Conservation (phyloP, 176 grass and related monocot species). For the Rhynchospora breviuscula region DNA sequence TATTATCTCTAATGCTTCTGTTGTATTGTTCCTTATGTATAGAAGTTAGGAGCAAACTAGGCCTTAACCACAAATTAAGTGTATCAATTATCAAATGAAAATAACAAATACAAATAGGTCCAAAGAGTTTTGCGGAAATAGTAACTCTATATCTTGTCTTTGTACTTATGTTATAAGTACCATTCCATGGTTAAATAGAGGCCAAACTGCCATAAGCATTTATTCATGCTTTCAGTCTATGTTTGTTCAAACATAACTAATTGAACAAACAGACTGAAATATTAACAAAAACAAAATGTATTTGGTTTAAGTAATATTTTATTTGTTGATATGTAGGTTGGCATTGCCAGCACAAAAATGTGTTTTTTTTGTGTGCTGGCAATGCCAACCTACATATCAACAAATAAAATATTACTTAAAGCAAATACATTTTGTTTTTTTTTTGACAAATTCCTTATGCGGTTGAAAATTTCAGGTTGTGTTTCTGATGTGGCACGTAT, state of each 20-base stretch:
- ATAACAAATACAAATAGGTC: not conserved
- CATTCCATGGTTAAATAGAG: not conserved
- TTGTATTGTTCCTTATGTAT: not conserved
- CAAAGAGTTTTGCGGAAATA: not conserved
- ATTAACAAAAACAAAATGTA: not conserved
- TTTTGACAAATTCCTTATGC: not conserved
- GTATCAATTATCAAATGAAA: not conserved
- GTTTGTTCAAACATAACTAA: no score
- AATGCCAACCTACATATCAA: not conserved
- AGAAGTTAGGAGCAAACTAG: not conserved
- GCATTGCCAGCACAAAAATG: not conserved
- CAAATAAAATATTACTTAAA: not conserved
- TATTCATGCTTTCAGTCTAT: not conserved
- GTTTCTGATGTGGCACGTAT: constrained; percentile 87
- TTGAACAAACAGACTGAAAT: no score
- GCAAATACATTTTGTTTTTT: not conserved
- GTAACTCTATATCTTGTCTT: not conserved
- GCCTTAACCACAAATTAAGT: not conserved
- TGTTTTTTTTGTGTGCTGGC: no score
- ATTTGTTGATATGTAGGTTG: not conserved
- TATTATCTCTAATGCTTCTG: not conserved
- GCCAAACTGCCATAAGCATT: not conserved
- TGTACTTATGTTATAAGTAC: not conserved
- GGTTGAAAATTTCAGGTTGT: constrained; percentile 43
- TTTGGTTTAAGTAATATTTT: not conserved